phyloP scores from a whole-genome alignment of 1,284 basidiomycete species.

The Vanrija sp. region DNA sequence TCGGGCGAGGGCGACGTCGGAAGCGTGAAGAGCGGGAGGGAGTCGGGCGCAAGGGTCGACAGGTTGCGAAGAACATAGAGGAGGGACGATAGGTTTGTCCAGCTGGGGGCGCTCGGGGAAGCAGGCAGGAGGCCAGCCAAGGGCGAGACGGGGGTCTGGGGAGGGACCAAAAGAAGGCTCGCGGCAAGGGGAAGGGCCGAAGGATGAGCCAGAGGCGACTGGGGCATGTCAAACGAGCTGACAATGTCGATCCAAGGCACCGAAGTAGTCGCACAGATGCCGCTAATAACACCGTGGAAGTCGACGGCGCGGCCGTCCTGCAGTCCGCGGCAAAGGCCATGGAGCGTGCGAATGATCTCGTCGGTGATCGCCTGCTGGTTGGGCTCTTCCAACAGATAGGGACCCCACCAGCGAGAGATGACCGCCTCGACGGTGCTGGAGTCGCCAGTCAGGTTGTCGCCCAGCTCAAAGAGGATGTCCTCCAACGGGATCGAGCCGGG shows the following conservation, averaged over 20 bases:
- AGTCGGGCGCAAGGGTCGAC: slow-evolving; percentile 79
- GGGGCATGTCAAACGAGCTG: slow-evolving; percentile 42
- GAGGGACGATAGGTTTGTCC: slow-evolving; percentile 82
- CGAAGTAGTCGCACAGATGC: slow-evolving; percentile 67
- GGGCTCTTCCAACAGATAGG: slow-evolving; percentile 34
- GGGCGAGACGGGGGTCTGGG: slow-evolving; percentile 46
- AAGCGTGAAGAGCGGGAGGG: slow-evolving; percentile 83
- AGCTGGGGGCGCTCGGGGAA: slow-evolving; percentile 55
- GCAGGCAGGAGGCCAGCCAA: slow-evolving; percentile 48
- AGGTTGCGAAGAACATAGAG: slow-evolving; percentile 82
- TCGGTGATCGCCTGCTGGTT: slow-evolving; percentile 26
- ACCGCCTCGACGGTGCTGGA: slow-evolving; percentile 45
- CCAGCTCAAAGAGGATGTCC: slow-evolving; percentile 49
- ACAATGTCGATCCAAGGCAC: slow-evolving; percentile 72
- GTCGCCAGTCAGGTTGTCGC: slow-evolving; percentile 46
- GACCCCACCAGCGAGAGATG: slow-evolving; percentile 47
- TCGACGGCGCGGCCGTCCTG: slow-evolving; percentile 47
- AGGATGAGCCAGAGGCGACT: slow-evolving; percentile 39
- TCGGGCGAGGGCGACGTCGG: slow-evolving; percentile 76
- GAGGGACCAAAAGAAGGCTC: slow-evolving; percentile 48
- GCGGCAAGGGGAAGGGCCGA: slow-evolving; percentile 45
- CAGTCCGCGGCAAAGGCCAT: slow-evolving; percentile 43
- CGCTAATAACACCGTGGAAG: slow-evolving; percentile 53
- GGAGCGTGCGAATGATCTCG: slow-evolving; percentile 33
- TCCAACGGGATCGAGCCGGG: slow-evolving; percentile 41